Percentiles rank a stretch among this genome's conserved stretches.
phyloP scores from a whole-genome alignment of 1,284 basidiomycete genomes.

The Malassezia nana region DNA sequence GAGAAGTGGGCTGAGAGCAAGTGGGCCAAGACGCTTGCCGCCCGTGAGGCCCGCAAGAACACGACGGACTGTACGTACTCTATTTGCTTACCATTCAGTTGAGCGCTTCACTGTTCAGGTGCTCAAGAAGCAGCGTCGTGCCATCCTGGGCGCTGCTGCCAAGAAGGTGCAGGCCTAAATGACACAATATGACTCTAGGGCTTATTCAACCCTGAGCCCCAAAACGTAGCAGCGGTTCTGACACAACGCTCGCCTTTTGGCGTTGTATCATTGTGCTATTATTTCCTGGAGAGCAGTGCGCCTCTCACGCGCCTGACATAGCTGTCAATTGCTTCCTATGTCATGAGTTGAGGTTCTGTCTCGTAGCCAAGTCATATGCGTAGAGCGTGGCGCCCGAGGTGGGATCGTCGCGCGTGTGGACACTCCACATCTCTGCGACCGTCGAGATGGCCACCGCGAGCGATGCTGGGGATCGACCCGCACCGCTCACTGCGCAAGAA shows the following conservation, averaged over 20 bases:
- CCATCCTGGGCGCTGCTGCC: conserved; percentile 42
- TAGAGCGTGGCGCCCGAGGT: neutral
- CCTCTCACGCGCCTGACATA: conserved; percentile 9
- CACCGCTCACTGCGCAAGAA: neutral
- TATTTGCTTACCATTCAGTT: conserved; percentile 49
- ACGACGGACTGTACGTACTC: conserved; percentile 60
- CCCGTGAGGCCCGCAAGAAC: conserved; percentile 65
- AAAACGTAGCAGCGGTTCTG: conserved; percentile 16
- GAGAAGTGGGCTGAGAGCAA: conserved; percentile 65
- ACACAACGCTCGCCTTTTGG: conserved; percentile 2
- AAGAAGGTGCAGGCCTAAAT: conserved; percentile 42
- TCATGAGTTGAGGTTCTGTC: neutral
- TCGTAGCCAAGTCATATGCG: neutral
- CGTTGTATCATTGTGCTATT: conserved; percentile 16
- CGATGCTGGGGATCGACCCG: neutral
- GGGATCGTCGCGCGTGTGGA: neutral
- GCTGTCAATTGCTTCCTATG: conserved; percentile 13
- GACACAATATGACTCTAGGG: neutral
- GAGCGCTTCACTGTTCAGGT: conserved; percentile 62
- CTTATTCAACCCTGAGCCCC: neutral
- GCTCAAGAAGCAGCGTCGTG: conserved; percentile 54
- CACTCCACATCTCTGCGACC: neutral
- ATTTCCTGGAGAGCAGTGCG: conserved; percentile 18
- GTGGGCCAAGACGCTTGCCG: conserved; percentile 84
- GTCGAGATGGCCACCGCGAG: neutral